Evolutionary conservation across 352 stramenopile genomes (phyloP).

Genomic region (Globisporangium alternatum): DNA sequence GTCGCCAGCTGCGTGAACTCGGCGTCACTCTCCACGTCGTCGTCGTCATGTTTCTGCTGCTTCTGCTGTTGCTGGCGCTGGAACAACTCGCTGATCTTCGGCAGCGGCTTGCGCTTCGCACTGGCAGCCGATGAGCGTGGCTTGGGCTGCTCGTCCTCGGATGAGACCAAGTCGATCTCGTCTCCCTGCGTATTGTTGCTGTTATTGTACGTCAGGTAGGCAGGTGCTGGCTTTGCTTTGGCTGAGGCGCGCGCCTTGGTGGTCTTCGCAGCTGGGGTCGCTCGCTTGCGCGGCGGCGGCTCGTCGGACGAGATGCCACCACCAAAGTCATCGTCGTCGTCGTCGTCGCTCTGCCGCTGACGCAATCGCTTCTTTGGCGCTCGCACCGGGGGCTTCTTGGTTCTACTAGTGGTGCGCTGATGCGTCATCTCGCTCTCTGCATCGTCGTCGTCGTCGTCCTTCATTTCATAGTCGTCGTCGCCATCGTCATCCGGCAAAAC

Average conservation of each 20-base stretch:
- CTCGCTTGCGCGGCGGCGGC: constrained; percentile 14
- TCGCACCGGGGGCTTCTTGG: constrained; percentile 9
- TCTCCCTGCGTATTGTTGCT: constrained; percentile 7
- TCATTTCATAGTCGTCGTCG: constrained; percentile 61
- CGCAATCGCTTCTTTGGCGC: constrained; percentile 40
- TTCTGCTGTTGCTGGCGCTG: constrained; percentile 30
- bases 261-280: constrained; percentile 4
- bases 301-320: constrained; percentile 14
- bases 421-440: constrained; percentile 26
- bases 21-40: constrained; percentile 69
- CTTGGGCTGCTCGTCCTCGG: constrained; percentile 30
- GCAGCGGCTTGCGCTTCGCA: constrained; percentile 36
- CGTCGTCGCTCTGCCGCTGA: constrained; percentile 24
- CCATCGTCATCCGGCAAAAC: constrained; percentile 41
- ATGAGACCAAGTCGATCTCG: constrained; percentile 53
- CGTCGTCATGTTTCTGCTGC: constrained; percentile 15
- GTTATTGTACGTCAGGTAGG: constrained; percentile 7
- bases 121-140: constrained; percentile 9
- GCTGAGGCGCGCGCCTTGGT: constrained; percentile 14
- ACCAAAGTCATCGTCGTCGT: constrained; percentile 33
- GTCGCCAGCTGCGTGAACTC: constrained; percentile 59
- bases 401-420: constrained; percentile 11
- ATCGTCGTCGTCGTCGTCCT: constrained; percentile 28
- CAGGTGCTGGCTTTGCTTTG: not conserved
- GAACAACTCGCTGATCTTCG: constrained; percentile 64